Conservation (phyloP, 768 basidiomycete genomes). For the Fomitopsis pulvina region DNA sequence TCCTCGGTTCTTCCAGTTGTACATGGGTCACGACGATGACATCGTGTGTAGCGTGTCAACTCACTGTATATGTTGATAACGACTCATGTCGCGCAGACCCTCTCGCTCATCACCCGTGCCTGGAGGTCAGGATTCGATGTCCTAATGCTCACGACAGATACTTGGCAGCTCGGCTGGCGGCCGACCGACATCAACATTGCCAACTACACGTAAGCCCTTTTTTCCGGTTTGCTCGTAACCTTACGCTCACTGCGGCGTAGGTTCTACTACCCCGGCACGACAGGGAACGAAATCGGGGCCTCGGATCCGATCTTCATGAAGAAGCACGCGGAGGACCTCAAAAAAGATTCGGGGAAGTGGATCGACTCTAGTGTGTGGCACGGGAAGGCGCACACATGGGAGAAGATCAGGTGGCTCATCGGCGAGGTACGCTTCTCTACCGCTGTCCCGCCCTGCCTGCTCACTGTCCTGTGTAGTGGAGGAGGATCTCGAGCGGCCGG, state of each 20-base stretch:
- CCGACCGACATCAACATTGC: conserved; percentile 43
- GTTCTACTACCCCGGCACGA: conserved; percentile 31
- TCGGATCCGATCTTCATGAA: conserved; percentile 46
- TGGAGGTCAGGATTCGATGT: conserved; percentile 42
- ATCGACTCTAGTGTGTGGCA: conserved; percentile 43
- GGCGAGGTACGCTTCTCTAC: conserved; percentile 25
- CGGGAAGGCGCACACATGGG: conserved; percentile 47
- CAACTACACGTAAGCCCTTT: conserved; percentile 35
- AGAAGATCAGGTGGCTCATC: conserved; percentile 44
- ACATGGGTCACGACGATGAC: conserved; percentile 49
- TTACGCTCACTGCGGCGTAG: conserved; percentile 14
- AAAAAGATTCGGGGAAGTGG: conserved; percentile 39
- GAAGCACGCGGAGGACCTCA: conserved; percentile 36
- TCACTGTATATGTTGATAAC: too few species aligned
- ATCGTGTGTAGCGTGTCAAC: conserved; percentile 23
- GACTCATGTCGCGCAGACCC: conserved; percentile 22
- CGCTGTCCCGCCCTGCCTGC: neutral
- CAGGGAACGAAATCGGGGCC: conserved; percentile 38
- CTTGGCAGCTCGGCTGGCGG: conserved; percentile 46
- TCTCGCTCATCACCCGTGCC: conserved; percentile 40
- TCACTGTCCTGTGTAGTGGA: conserved; percentile 30
- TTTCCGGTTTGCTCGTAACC: neutral
- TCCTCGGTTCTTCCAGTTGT: conserved; percentile 49
- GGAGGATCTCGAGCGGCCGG: conserved; percentile 37
- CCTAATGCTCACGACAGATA: conserved; percentile 41